Percentiles rank a stretch among this genome's conserved stretches.
Evolutionary conservation across 169 alveolate species (phyloP).

Genomic region (Miamiensis avidus): DNA sequence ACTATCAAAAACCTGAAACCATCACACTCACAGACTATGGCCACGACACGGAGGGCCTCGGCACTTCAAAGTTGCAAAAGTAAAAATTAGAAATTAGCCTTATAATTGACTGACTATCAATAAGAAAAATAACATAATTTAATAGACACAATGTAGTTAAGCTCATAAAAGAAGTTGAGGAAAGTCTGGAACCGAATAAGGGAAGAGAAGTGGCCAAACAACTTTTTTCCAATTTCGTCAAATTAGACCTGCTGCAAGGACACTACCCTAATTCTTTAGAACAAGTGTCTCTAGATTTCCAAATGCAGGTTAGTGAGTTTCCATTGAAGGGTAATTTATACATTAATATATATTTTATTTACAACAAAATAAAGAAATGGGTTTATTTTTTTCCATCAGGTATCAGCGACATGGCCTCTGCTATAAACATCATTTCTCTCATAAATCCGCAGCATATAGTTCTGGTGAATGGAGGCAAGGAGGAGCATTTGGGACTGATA

Average conservation of each 20-base stretch:
- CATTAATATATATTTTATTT: too few relatives aligned
- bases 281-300: neutral
- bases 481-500: neutral
- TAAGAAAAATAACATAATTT: neutral
- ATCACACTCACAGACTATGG: neutral
- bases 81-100: neutral
- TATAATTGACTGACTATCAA: too few relatives aligned
- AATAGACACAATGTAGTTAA: too few relatives aligned
- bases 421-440: neutral
- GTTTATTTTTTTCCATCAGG: too few relatives aligned
- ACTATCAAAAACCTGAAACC: neutral
- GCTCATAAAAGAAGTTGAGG: too few relatives aligned
- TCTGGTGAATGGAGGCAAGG: neutral
- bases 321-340: neutral
- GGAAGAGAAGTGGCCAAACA: neutral
- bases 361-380: too few relatives aligned
- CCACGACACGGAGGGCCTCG: neutral
- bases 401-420: neutral
- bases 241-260: too few relatives aligned
- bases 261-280: neutral
- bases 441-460: neutral
- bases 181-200: neutral
- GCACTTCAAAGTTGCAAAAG: neutral
- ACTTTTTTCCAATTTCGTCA: neutral
- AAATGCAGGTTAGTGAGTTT: neutral